Evolutionary conservation across 192 early-diverging fungal species (phyloP).

Genomic region (Nowakowskiella sp.): DNA sequence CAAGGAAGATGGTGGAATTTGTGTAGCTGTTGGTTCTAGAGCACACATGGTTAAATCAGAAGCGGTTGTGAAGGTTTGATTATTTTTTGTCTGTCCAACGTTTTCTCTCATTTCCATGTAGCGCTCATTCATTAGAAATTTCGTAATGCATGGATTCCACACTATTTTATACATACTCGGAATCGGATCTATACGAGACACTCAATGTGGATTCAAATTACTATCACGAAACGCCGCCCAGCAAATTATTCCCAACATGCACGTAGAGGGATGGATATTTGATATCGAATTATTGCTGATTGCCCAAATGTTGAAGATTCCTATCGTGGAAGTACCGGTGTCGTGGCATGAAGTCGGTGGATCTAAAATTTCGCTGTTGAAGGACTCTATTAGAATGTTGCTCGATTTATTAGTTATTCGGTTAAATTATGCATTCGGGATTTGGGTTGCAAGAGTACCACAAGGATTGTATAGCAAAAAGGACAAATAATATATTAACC

Average conservation of each 20-base stretch:
- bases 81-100: neutral
- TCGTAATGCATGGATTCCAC: conserved; percentile 94
- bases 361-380: conserved; percentile 80
- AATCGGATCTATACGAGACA: conserved; percentile 81
- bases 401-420: conserved; percentile 80
- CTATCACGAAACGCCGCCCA: conserved; percentile 70
- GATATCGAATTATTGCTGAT: conserved; percentile 92
- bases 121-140: conserved; percentile 85
- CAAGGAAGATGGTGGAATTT: conserved; percentile 36
- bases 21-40: conserved; percentile 80
- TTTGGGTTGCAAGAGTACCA: conserved; percentile 56
- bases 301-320: conserved; percentile 60
- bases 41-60: conserved; percentile 81
- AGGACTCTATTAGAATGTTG: conserved; percentile 85
- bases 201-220: conserved; percentile 97
- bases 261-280: conserved; percentile 96
- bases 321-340: conserved; percentile 82
- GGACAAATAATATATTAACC: too few species aligned
- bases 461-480: too few species aligned
- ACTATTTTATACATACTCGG: conserved; percentile 79
- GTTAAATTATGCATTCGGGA: conserved; percentile 71
- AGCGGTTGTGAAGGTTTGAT: conserved; percentile 72
- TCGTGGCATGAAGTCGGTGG: conserved; percentile 97
- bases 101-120: conserved; percentile 23
- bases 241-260: conserved; percentile 79